Percentiles rank a stretch among this genome's conserved stretches.
Evolutionary conservation across 768 basidiomycete genomes (phyloP).

Genomic region (Termitomyces sp.): DNA sequence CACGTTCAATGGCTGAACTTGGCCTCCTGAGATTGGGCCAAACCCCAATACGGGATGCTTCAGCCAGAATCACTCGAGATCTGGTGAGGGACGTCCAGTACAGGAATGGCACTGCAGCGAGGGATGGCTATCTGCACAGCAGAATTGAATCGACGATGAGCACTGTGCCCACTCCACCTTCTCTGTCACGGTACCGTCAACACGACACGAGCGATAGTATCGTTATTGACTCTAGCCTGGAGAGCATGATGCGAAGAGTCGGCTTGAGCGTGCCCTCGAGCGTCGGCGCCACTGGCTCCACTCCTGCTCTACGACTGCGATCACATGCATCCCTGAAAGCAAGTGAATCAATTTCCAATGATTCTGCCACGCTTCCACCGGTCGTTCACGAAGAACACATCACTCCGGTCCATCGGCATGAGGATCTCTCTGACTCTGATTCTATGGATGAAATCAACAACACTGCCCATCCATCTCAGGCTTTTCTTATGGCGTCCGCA

Average conservation of each 20-base stretch:
- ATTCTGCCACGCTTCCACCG: constrained; percentile 1
- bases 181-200: constrained; percentile 59
- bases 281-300: constrained; percentile 16
- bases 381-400: constrained; percentile 5
- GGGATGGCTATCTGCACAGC: constrained; percentile 24
- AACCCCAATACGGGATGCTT: constrained; percentile 73
- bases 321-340: constrained; percentile 16
- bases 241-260: constrained; percentile 66
- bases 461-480: constrained; percentile 63
- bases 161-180: constrained; percentile 67
- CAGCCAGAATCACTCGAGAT: constrained; percentile 61
- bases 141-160: constrained; percentile 62
- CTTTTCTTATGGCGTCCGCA: constrained; percentile 60
- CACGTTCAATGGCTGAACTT: constrained; percentile 44
- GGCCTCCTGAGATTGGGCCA: constrained; percentile 43
- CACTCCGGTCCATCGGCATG: constrained; percentile 14
- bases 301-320: constrained; percentile 25
- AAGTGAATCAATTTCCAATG: background rate
- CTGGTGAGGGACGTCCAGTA: constrained; percentile 53
- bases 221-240: constrained; percentile 54
- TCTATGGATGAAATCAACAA: constrained; percentile 55
- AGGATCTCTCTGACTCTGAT: constrained; percentile 49
- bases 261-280: constrained; percentile 40
- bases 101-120: constrained; percentile 26
- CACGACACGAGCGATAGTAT: constrained; percentile 45